phyloP scores from a whole-genome alignment of 805 yeast genomes.

The Wickerhamiella azymoides region DNA sequence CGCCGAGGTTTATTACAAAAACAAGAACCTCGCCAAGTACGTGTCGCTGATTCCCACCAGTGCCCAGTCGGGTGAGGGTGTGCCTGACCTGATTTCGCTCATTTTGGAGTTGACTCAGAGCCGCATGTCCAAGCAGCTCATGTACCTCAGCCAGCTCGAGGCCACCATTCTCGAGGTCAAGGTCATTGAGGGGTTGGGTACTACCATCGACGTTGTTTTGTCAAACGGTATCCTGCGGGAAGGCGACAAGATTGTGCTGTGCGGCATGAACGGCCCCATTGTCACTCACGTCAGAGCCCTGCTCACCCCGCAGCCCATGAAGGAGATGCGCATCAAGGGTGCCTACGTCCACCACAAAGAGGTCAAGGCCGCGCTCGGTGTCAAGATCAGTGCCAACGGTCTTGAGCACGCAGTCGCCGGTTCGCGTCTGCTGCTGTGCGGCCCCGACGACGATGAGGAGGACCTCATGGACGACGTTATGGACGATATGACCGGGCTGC shows the following conservation, averaged over 20 bases:
- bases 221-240: slow-evolving; percentile 93
- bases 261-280: slow-evolving; percentile 98
- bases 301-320: slow-evolving; percentile 92
- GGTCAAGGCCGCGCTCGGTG: slow-evolving; percentile 98
- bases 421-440: slow-evolving; percentile 86
- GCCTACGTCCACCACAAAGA: slow-evolving; percentile 93
- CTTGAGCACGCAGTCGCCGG: slow-evolving; percentile 99
- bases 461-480: slow-evolving; percentile 95
- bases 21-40: slow-evolving; percentile 81
- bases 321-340: slow-evolving; percentile 93
- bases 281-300: slow-evolving; percentile 92
- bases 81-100: slow-evolving; percentile 94
- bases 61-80: slow-evolving; percentile 99
- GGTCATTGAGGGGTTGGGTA: slow-evolving; percentile 96
- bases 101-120: slow-evolving; percentile 89
- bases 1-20: slow-evolving; percentile 91
- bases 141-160: slow-evolving; percentile 85
- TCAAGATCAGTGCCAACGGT: slow-evolving; percentile 94
- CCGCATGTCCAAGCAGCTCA: slow-evolving; percentile 97
- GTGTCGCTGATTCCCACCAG: slow-evolving; percentile 97
- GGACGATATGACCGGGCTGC: slow-evolving; percentile 91
- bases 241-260: slow-evolving; percentile 87
- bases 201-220: slow-evolving; percentile 92
- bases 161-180: slow-evolving; percentile 96
- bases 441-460: slow-evolving; percentile 95